Evolutionary conservation across 2,329 filamentous ascomycete genomes (phyloP).

Genomic region (Penicillium sp.): DNA sequence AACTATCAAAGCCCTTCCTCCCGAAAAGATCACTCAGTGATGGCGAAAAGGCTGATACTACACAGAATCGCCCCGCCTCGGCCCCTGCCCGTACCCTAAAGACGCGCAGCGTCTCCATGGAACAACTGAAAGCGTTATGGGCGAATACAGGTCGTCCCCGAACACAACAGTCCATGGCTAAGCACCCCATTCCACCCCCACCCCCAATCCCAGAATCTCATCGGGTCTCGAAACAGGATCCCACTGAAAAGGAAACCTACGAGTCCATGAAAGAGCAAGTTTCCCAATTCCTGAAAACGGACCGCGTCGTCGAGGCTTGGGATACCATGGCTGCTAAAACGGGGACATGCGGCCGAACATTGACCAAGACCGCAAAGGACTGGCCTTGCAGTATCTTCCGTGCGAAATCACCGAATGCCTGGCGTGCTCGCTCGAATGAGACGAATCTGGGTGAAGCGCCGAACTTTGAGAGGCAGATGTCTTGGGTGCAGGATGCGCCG

Average conservation of each 20-base stretch:
- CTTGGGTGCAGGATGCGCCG: conserved; percentile 30
- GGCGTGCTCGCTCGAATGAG: conserved; percentile 8
- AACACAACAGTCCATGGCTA: conserved; percentile 14
- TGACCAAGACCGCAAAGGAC: conserved; percentile 21
- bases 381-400: conserved; percentile 35
- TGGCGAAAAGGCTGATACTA: conserved; percentile 11
- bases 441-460: conserved; percentile 10
- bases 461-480: conserved; percentile 27
- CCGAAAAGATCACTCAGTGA: conserved; percentile 17
- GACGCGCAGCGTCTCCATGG: conserved; percentile 27
- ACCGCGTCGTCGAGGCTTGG: conserved; percentile 35
- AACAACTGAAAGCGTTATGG: conserved; percentile 26
- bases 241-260: conserved; percentile 3
- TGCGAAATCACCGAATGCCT: conserved; percentile 22
- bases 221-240: conserved; percentile 1
- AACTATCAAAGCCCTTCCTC: conserved; percentile 25
- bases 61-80: conserved; percentile 25
- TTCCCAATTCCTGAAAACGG: conserved; percentile 34
- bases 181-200: conserved; percentile 10
- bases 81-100: conserved; percentile 26
- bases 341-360: conserved; percentile 12
- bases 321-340: conserved; percentile 26
- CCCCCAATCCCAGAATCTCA: not conserved
- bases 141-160: conserved; percentile 13
- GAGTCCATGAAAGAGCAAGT: conserved; percentile 36